These are phyloP conservation scores for Penstemon davidsonii DNA, from an alignment of 257 asterid species.

Conservation along the genomic window DNA sequence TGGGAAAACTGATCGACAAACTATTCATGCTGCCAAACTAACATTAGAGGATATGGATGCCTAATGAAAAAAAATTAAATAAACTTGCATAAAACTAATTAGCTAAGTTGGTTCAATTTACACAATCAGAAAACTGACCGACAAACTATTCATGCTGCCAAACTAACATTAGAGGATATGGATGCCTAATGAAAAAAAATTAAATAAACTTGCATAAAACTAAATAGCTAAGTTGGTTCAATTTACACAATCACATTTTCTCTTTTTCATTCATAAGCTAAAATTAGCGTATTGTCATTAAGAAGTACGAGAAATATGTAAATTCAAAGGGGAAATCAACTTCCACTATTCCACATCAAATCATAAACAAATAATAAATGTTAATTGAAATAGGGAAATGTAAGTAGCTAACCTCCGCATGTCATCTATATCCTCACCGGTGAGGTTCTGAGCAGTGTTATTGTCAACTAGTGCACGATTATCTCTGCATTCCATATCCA, in stretches of 20 bases:
- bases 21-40: not conserved
- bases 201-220: not conserved
- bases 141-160: conserved; percentile 8
- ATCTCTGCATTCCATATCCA: conserved; percentile 63
- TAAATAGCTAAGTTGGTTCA: not conserved
- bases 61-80: not conserved
- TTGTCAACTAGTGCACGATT: conserved; percentile 83
- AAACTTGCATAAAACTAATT: not conserved
- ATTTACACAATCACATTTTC: not conserved
- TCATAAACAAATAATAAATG: not conserved
- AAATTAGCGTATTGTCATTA: too few relatives aligned
- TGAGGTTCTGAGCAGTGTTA: conserved; percentile 86
- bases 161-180: not conserved
- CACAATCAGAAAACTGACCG: not conserved
- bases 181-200: not conserved
- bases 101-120: not conserved
- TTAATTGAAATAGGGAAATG: not conserved
- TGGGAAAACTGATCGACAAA: conserved; percentile 6
- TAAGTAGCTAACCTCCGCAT: conserved; percentile 61
- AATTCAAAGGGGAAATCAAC: too few relatives aligned
- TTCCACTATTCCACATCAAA: not conserved
- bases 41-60: not conserved
- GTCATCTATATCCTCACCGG: conserved; percentile 77
- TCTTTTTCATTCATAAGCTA: too few relatives aligned
- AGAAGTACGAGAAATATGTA: too few relatives aligned